Percentiles rank a stretch among this genome's conserved stretches.
Evolutionary conservation across 306 rosid species (phyloP).

Genomic region (Dalbergia cochinchinensis): DNA sequence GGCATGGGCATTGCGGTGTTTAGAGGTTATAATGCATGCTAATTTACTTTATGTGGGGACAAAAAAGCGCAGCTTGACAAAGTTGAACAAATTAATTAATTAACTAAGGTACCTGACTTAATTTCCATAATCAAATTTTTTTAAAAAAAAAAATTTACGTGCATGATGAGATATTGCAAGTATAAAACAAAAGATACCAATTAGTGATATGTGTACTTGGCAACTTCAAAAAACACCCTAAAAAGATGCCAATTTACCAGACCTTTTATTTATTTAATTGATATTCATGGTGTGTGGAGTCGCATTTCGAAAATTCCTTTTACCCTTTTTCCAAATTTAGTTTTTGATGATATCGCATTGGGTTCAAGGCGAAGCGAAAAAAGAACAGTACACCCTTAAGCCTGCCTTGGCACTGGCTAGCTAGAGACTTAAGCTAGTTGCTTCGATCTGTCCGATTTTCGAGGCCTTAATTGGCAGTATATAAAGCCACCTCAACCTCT

Average conservation of each 20-base stretch:
- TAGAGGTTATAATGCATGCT: conserved; percentile 59
- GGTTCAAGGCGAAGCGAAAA: conserved; percentile 53
- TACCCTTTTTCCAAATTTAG: conserved; percentile 43
- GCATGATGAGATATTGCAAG: conserved; percentile 4
- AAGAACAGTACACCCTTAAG: conserved; percentile 42
- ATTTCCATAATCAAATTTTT: conserved; percentile 8
- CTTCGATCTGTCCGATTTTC: conserved; percentile 55
- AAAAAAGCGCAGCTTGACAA: conserved; percentile 54
- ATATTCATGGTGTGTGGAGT: conserved; percentile 34
- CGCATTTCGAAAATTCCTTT: conserved; percentile 45
- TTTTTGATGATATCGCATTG: conserved; percentile 52
- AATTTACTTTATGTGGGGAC: conserved; percentile 72
- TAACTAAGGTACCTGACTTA: background rate
- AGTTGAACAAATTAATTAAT: conserved; percentile 55
- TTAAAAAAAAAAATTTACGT: background rate
- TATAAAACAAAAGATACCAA: background rate
- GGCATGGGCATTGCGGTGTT: conserved; percentile 49
- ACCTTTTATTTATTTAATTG: background rate
- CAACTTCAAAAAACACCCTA: conserved; percentile 34
- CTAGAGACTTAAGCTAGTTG: conserved; percentile 11
- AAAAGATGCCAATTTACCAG: conserved; percentile 30
- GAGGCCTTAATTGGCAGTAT: conserved; percentile 70
- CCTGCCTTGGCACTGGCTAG: conserved; percentile 30
- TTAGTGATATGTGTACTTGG: conserved; percentile 12
- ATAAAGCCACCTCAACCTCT: conserved; percentile 59